phyloP scores from a whole-genome alignment of 2,329 filamentous ascomycete genomes.

The Epichloe hybrida region DNA sequence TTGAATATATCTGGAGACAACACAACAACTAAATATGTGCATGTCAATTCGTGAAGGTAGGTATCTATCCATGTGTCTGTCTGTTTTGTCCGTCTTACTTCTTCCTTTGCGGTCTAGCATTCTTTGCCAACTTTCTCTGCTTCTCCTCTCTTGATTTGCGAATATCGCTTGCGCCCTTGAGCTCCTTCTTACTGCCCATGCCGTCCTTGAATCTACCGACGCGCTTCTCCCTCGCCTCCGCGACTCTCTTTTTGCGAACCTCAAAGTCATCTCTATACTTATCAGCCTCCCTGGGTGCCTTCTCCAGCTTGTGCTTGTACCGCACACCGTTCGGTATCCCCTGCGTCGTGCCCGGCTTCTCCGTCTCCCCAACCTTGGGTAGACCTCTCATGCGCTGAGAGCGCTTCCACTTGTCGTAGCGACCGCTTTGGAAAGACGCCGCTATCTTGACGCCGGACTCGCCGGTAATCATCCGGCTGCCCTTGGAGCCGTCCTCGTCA shows the following conservation, averaged over 20 bases:
- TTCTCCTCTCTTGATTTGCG: slow-evolving; percentile 66
- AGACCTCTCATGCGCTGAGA: slow-evolving; percentile 67
- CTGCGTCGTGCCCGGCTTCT: slow-evolving; percentile 30
- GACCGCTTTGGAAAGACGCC: slow-evolving; percentile 80
- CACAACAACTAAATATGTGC: too few relatives aligned
- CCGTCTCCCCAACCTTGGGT: slow-evolving; percentile 71
- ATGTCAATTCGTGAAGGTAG: too few relatives aligned
- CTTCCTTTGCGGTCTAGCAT: slow-evolving; percentile 64
- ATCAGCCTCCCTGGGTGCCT: slow-evolving; percentile 86
- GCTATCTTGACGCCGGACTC: slow-evolving; percentile 95
- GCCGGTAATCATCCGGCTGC: slow-evolving; percentile 60
- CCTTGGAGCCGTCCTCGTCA: slow-evolving; percentile 81
- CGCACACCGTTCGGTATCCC: slow-evolving; percentile 26
- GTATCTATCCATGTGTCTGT: too few relatives aligned
- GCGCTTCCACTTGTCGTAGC: slow-evolving; percentile 87
- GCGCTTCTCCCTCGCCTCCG: slow-evolving; percentile 75
- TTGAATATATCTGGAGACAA: too few relatives aligned
- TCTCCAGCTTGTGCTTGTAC: slow-evolving; percentile 78
- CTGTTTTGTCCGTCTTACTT: slow-evolving; percentile 5
- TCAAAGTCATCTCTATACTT: slow-evolving; percentile 85
- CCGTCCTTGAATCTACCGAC: slow-evolving; percentile 62
- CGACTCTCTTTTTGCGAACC: slow-evolving; percentile 77
- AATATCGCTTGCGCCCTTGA: slow-evolving; percentile 74
- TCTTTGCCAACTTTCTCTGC: slow-evolving; percentile 73
- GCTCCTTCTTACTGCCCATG: slow-evolving; percentile 59